Percentiles rank a stretch among this genome's conserved stretches.
phyloP scores from a whole-genome alignment of 352 stramenopile species.

The Globisporangium spiculum region DNA sequence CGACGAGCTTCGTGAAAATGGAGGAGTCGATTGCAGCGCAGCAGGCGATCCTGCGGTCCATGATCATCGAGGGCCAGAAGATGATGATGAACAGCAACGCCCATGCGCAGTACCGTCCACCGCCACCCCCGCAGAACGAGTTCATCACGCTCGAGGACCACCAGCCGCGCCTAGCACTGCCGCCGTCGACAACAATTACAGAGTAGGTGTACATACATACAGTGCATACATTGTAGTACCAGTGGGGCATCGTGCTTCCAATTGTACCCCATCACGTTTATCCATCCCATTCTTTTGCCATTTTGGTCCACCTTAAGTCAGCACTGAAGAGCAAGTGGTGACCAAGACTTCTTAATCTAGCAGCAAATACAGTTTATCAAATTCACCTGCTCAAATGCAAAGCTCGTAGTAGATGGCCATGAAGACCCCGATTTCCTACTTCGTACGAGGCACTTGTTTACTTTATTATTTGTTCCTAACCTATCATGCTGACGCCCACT shows the following conservation, averaged over 20 bases:
- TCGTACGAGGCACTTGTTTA: neutral
- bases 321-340: neutral
- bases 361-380: neutral
- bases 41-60: conserved; percentile 64
- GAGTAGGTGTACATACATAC: conserved; percentile 4
- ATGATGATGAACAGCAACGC: conserved; percentile 42
- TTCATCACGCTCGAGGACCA: conserved; percentile 27
- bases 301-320: neutral
- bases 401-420: neutral
- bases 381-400: neutral
- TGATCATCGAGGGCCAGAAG: conserved; percentile 75
- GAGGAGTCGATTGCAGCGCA: conserved; percentile 76
- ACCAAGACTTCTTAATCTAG: neutral
- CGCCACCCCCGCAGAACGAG: conserved; percentile 13
- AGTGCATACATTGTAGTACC: neutral
- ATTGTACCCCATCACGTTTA: neutral
- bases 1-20: conserved; percentile 69
- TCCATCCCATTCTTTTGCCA: neutral
- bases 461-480: neutral
- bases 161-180: conserved; percentile 20
- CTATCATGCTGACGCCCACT: neutral
- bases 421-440: neutral
- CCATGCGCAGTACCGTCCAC: conserved; percentile 7
- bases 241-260: neutral
- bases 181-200: conserved; percentile 20